Evolutionary conservation across 371 early-diverging fungal genomes (phyloP).

Genomic region (Coemansia sp.): DNA sequence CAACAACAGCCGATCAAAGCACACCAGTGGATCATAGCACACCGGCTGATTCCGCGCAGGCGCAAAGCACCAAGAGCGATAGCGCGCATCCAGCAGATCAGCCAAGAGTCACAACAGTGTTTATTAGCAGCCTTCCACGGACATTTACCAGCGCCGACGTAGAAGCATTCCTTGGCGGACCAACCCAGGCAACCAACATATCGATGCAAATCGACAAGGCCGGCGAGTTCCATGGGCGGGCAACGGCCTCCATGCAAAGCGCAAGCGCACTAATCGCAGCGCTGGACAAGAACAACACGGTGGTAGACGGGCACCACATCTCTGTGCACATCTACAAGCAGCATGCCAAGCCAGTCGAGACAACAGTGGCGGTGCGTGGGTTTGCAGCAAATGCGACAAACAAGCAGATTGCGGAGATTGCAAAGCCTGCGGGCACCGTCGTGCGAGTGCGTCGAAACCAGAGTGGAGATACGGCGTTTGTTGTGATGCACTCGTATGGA

Average conservation of each 20-base stretch:
- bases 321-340: constrained; percentile 35
- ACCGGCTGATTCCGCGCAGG: not conserved
- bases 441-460: constrained; percentile 31
- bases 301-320: constrained; percentile 13
- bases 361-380: constrained; percentile 21
- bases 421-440: constrained; percentile 18
- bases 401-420: constrained; percentile 34
- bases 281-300: constrained; percentile 35
- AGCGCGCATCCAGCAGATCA: not conserved
- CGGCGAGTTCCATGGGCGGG: constrained; percentile 35
- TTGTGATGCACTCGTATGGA: constrained; percentile 21
- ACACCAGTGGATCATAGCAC: not conserved
- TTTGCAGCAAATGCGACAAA: constrained; percentile 32
- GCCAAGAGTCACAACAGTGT: constrained; percentile 11
- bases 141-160: constrained; percentile 11
- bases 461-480: constrained; percentile 24
- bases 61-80: not conserved
- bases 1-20: too few relatives aligned
- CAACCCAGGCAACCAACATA: not conserved
- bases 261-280: constrained; percentile 22
- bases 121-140: constrained; percentile 23
- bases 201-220: constrained; percentile 18
- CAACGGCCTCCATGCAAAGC: constrained; percentile 15
- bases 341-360: constrained; percentile 1
- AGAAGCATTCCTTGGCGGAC: constrained; percentile 23